Evolutionary conservation across 2,329 filamentous ascomycete species (phyloP).

Genomic region (Microdochium nivale): DNA sequence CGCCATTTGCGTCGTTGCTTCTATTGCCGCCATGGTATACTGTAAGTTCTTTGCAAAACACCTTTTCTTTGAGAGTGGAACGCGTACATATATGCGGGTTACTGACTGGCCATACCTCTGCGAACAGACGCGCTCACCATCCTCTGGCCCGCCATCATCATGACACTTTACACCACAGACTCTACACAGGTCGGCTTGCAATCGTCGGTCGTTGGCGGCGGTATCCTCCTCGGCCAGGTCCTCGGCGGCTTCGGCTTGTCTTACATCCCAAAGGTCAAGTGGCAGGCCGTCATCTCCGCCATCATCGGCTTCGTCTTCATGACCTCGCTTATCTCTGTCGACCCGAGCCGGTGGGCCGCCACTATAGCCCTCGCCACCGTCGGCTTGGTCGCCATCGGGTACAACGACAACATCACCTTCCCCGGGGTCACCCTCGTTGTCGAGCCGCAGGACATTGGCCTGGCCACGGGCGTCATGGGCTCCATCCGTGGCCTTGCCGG

Average conservation of each 20-base stretch:
- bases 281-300: slow-evolving; percentile 22
- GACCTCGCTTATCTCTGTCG: slow-evolving; percentile 20
- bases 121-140: slow-evolving; percentile 25
- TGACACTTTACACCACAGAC: slow-evolving; percentile 28
- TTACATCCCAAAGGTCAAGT: slow-evolving; percentile 26
- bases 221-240: slow-evolving; percentile 29
- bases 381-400: slow-evolving; percentile 21
- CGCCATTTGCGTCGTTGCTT: slow-evolving; percentile 27
- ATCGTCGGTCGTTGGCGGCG: slow-evolving; percentile 30
- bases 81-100: too few species aligned
- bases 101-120: background rate
- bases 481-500: slow-evolving; percentile 34
- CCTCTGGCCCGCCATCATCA: slow-evolving; percentile 34
- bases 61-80: too few species aligned
- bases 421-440: slow-evolving; percentile 34
- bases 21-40: slow-evolving; percentile 34
- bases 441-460: slow-evolving; percentile 36
- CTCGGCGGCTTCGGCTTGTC: slow-evolving; percentile 25
- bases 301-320: slow-evolving; percentile 21
- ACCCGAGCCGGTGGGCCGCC: slow-evolving; percentile 15
- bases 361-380: slow-evolving; percentile 24
- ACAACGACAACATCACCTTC: slow-evolving; percentile 30
- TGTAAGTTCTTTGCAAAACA: slow-evolving; percentile 8
- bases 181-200: slow-evolving; percentile 29
- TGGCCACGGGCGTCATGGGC: slow-evolving; percentile 33